Evolutionary conservation across 306 rosid species (phyloP).

Genomic region (Begonia masoniana): DNA sequence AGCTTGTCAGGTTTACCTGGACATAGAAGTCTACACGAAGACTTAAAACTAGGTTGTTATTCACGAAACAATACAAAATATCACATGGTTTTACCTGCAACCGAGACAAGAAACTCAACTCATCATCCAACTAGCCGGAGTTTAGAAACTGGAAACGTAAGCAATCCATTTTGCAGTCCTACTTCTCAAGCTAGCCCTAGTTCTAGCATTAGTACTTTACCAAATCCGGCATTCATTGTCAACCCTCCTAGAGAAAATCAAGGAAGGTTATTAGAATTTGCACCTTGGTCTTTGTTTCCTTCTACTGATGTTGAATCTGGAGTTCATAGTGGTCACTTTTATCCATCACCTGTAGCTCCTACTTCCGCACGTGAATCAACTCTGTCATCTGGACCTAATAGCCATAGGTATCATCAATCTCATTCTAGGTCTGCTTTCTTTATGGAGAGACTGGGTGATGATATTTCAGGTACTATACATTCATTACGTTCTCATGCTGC

Average conservation of each 20-base stretch:
- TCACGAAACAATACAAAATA: slow-evolving; percentile 27
- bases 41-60: slow-evolving; percentile 28
- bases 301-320: slow-evolving; percentile 37
- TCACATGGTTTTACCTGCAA: slow-evolving; percentile 9
- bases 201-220: slow-evolving; percentile 30
- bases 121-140: slow-evolving; percentile 40
- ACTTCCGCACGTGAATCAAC: slow-evolving; percentile 32
- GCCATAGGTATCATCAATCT: slow-evolving; percentile 35
- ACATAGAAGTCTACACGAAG: slow-evolving; percentile 37
- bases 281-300: slow-evolving; percentile 75
- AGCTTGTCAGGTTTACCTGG: slow-evolving; percentile 36
- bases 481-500: slow-evolving; percentile 46
- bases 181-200: slow-evolving; percentile 41
- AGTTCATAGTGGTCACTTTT: slow-evolving; percentile 33
- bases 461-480: slow-evolving; percentile 34
- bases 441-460: slow-evolving; percentile 48
- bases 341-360: slow-evolving; percentile 39
- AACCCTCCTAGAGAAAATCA: slow-evolving; percentile 34
- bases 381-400: slow-evolving; percentile 17
- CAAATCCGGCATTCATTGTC: slow-evolving; percentile 39
- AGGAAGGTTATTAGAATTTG: slow-evolving; percentile 44
- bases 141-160: slow-evolving; percentile 28
- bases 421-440: slow-evolving; percentile 41
- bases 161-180: slow-evolving; percentile 43
- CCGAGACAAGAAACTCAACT: slow-evolving; percentile 25